These are phyloP conservation scores for Lizonia empirigonia DNA, from an alignment of 2,329 filamentous ascomycete genomes.

Conservation along the genomic window DNA sequence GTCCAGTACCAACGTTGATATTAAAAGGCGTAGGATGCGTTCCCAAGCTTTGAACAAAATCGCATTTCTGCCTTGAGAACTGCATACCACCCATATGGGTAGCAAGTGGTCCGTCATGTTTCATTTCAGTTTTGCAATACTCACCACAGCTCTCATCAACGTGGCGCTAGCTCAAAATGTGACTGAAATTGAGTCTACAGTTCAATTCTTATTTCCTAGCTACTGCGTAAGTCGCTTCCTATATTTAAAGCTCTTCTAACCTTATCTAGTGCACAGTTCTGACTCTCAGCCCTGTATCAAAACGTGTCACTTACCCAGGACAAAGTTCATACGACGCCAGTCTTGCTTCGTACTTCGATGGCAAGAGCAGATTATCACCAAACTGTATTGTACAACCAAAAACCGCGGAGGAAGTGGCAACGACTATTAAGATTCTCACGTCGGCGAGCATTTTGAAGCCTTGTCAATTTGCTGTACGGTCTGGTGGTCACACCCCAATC, in stretches of 20 bases:
- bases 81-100: not conserved
- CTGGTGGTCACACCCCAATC: slow-evolving; percentile 24
- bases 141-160: slow-evolving; percentile 4
- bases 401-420: slow-evolving; percentile 20
- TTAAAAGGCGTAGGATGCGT: not conserved
- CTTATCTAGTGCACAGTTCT: slow-evolving; percentile 15
- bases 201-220: slow-evolving; percentile 9
- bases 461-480: slow-evolving; percentile 21
- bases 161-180: slow-evolving; percentile 11
- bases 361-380: slow-evolving; percentile 20
- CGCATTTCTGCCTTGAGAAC: not conserved
- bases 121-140: slow-evolving; percentile 1
- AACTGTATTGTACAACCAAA: slow-evolving; percentile 28
- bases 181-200: slow-evolving; percentile 7
- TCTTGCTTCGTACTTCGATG: slow-evolving; percentile 22
- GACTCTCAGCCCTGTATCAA: slow-evolving; percentile 6
- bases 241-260: slow-evolving; percentile 3
- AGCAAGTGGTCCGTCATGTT: slow-evolving; percentile 7
- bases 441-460: not conserved
- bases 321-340: slow-evolving; percentile 17
- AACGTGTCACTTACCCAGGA: slow-evolving; percentile 11
- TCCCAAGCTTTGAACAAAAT: not conserved
- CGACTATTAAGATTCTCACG: slow-evolving; percentile 17
- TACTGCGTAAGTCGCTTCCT: slow-evolving; percentile 13
- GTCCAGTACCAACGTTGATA: not conserved